Evolutionary conservation across 2,329 filamentous ascomycete species (phyloP).

Genomic region (Hortaea werneckii): DNA sequence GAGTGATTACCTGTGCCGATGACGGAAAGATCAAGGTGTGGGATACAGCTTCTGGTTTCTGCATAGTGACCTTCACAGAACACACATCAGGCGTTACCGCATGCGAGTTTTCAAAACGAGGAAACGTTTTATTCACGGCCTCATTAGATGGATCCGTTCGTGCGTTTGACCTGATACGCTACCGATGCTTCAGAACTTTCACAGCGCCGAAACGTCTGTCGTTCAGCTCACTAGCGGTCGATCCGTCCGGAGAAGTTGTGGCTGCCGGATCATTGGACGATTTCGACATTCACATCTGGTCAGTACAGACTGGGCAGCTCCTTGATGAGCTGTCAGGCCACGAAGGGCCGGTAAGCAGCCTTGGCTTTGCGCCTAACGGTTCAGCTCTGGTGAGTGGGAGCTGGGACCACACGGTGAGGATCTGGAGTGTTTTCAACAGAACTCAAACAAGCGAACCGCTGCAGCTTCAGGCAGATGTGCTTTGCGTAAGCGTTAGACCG

Average conservation of each 20-base stretch:
- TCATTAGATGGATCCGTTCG: conserved; percentile 89
- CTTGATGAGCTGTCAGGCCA: conserved; percentile 86
- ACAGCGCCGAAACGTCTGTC: conserved; percentile 85
- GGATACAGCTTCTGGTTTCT: conserved; percentile 95
- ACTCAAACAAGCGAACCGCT: conserved; percentile 93
- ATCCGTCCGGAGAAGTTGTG: conserved; percentile 91
- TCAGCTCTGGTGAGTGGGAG: conserved; percentile 78
- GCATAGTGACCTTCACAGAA: conserved; percentile 95
- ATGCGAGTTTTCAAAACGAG: conserved; percentile 89
- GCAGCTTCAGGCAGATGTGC: conserved; percentile 81
- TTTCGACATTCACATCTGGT: conserved; percentile 97
- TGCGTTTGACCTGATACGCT: conserved; percentile 92
- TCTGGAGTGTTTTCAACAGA: conserved; percentile 91
- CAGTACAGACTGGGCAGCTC: conserved; percentile 91
- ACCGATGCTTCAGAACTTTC: conserved; percentile 95
- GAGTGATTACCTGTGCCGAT: conserved; percentile 86
- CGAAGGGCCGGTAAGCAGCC: conserved; percentile 80
- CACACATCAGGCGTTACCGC: conserved; percentile 90
- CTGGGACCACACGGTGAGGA: conserved; percentile 90
- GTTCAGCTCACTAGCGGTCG: conserved; percentile 91
- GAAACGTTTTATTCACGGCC: conserved; percentile 90
- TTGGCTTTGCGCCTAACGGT: conserved; percentile 83
- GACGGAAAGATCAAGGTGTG: conserved; percentile 98
- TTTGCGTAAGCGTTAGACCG: conserved; percentile 76
- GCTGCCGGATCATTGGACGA: conserved; percentile 92